Evolutionary conservation across 2,329 filamentous ascomycete species (phyloP), one percentile per base, ranked within the genome.

Genomic region (Samsoniella hepiali): DNA sequence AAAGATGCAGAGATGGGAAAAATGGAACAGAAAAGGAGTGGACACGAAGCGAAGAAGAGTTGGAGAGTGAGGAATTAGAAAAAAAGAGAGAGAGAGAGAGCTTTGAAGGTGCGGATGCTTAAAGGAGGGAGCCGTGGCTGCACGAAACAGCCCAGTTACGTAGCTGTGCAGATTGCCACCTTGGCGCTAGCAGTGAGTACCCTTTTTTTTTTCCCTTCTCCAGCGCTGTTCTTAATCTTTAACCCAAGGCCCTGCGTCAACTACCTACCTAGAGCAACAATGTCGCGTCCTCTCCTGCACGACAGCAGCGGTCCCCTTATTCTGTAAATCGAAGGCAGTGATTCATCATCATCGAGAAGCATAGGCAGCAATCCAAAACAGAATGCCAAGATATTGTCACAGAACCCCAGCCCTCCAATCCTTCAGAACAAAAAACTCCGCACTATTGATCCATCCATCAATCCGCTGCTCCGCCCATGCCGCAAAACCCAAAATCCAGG

Each of bases 1-100:
- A 58, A 27, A 53, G 38, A 57, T 32, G 40, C 58, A 44, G 49
- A 49, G 34, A 51, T 57, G 13, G 38, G 27, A 32, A 62, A 15
- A 58, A 22, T 22, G 22, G 45, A 29, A 59, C 50, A 58, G 56
- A 58, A 49, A 62, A 62, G 40, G 59, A 62, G 40, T 47, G 59
- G 42, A 62, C 40, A 47, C n/a, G 50, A 62, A 62, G 40, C 22
- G 50, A 49, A 56, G 45, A 60, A 34, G 31, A 54, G 22, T 22
- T 42, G 62, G 36, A 34, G 40, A 59, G 36, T 53, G 63, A 63
- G 55, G 66, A 59, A 60, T 60, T 50, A 53, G 27, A 36, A 17
- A 36, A 53, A 22, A 1, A 22, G 22, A 22, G 13, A 36, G n/a
- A 59, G n/a, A 51, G 17, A 22, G n/a, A 54, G 34, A 51, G 59